Percentiles rank a stretch among this genome's conserved stretches.
phyloP scores from a whole-genome alignment of 2,329 filamentous ascomycete genomes.

The Xenosphaeropsis pyriputrescens region DNA sequence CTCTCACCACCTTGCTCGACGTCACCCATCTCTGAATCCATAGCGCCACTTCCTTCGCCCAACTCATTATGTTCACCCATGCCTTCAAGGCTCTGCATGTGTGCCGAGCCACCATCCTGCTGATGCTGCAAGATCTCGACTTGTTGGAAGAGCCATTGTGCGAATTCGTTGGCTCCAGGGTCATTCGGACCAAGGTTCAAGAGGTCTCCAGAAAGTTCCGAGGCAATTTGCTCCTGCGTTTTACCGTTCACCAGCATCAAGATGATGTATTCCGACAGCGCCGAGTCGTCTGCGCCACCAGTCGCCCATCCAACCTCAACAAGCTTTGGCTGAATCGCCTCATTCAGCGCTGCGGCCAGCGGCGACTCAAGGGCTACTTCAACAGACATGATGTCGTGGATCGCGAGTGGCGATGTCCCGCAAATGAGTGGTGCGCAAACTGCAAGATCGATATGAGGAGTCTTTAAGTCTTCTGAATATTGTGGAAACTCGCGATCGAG shows the following conservation, averaged over 20 bases:
- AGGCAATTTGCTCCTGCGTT: slow-evolving; percentile 75
- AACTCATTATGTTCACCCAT: slow-evolving; percentile 38
- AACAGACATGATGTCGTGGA: slow-evolving; percentile 49
- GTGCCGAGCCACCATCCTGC: slow-evolving; percentile 32
- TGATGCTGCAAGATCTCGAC: slow-evolving; percentile 53
- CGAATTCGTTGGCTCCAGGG: slow-evolving; percentile 67
- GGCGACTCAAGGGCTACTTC: slow-evolving; percentile 67
- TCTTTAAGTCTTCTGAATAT: no score
- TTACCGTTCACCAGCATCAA: slow-evolving; percentile 96
- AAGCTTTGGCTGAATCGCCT: slow-evolving; percentile 77
- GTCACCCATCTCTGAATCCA: slow-evolving; percentile 64
- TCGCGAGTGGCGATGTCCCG: no score
- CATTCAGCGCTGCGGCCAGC: slow-evolving; percentile 69
- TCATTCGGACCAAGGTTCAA: slow-evolving; percentile 73
- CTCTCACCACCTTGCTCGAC: slow-evolving; percentile 24
- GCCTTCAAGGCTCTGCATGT: slow-evolving; percentile 6
- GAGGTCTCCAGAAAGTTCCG: slow-evolving; percentile 78
- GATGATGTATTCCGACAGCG: slow-evolving; percentile 89
- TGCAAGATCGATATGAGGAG: no score
- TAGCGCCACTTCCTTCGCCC: slow-evolving; percentile 29
- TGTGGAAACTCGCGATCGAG: no score
- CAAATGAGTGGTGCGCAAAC: no score
- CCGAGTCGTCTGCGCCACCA: slow-evolving; percentile 61
- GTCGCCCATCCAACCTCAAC: slow-evolving; percentile 87
- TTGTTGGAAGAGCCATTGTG: slow-evolving; percentile 86